Base-by-base conservation (phyloP, 192 early-diverging fungal genomes). In the Dimargaris cristalligena region DNA sequence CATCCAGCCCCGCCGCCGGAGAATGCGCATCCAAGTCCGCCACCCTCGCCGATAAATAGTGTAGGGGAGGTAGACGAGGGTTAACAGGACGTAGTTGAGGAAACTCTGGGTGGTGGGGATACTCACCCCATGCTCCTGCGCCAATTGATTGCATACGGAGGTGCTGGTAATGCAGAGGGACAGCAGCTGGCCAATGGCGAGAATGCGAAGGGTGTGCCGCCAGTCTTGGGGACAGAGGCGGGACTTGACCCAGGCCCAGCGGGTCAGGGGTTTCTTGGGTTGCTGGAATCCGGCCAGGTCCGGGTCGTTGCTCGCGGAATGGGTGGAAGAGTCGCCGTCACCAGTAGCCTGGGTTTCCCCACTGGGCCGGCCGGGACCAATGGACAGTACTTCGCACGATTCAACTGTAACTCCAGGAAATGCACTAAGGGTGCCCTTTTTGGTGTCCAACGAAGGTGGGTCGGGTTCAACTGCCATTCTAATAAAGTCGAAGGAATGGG, bases 141-240 rank as follows among this genome's bases (percentile, higher is more conserved):
- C 70, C 34, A 89, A 66, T 60, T 86, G 67, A 34, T 78, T 78
- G 0, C 80, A 68, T 16, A 87, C 77, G 6, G 78, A 84, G 11
- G 84, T 86, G 14, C 76, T 74, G 8, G 87, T 89, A 60, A 89
- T 84, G 48, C 85, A 89, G 9, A 89, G 69, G 2, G 87, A 80
- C 26, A 87, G 67, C 3, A 89, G 34, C 65, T 84, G 82, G 10
- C 82, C 82, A 16, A 84, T 58, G 1, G 65, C 46, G 9, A 84
- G 59, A 48, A 81, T 76, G 1, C 61, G 30, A 25, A 72, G 20
- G 55, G 82, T 66, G 47, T 74, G 71, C 2, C 59, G 61, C 75
- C 75, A 77, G 69, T 73, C 34, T 4, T 23, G 14, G 14, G 14
- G 2, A 26, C 30, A 26, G 6, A 52, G 8, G 13, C 25, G 50